Base-by-base conservation (phyloP, 345 rosid species). In the Geranium rotundifolium region DNA sequence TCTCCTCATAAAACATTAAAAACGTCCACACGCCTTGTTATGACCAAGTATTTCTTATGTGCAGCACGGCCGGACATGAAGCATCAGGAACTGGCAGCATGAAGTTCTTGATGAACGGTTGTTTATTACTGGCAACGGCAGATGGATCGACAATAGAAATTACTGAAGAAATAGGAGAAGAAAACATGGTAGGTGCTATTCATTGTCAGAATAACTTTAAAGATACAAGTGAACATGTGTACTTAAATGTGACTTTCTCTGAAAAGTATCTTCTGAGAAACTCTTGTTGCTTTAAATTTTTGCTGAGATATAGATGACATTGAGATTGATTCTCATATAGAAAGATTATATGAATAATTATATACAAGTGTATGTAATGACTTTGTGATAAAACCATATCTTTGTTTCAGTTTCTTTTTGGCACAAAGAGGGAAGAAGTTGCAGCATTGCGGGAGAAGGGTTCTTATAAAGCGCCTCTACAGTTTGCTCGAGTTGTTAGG, bases 41-140 rank as follows among this genome's bases (percentile, higher is more conserved):
- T 34, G 6, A 34, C 41, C 3, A 4, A 34, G 41, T 34, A 34
- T 1, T 1, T 34, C 27, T 39, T 39, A 16, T 55, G 27, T 66
- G 63, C 76, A 79, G 82, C 80, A 75, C 82, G 60, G 77, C 84
- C 8, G 81, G 81, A 54, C 71, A 77, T 10, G 81, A 76, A 77
- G 81, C 84, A 64, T 80, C 84, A 10, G 84, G 84, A 65, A 80
- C 84, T 56, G 69, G 81, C 46, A 57, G 71, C 67, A 80, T 80
- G 84, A 80, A 80, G 56, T 77, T 77, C 63, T 59, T 77, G 71
- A 76, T 80, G 81, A 80, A 80, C 70, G 84, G 84, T 50, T 72
- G 84, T 65, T 70, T 80, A 65, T 79, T 80, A 57, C 63, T 80
- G 64, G 84, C 81, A 16, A 77, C 84, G 37, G 71, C 49, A 59